phyloP scores from a whole-genome alignment of 2,329 filamentous ascomycete genomes.

The Macrophomina phaseolina region DNA sequence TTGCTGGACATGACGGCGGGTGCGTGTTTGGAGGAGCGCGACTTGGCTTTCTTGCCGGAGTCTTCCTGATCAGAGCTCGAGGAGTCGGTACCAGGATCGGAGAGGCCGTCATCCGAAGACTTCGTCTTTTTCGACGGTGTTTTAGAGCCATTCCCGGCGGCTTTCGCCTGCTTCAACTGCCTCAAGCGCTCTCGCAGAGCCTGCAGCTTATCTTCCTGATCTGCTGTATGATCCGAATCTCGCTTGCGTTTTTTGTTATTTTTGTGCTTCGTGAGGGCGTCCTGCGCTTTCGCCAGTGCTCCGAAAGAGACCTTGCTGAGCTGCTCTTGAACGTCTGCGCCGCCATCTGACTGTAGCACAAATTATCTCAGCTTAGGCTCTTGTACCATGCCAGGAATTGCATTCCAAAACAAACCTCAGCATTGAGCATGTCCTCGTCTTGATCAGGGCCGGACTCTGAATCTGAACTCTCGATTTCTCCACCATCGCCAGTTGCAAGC shows the following conservation, averaged over 20 bases:
- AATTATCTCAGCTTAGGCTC: slow-evolving; percentile 25
- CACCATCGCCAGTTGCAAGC: slow-evolving; percentile 45
- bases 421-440: slow-evolving; percentile 35
- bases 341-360: slow-evolving; percentile 42
- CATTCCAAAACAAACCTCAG: slow-evolving; percentile 31
- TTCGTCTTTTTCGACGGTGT: slow-evolving; percentile 29
- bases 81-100: background rate
- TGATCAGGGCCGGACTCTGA: slow-evolving; percentile 44
- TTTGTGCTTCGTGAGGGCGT: slow-evolving; percentile 59
- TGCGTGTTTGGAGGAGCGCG: slow-evolving; percentile 81
- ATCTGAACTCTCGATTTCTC: slow-evolving; percentile 40
- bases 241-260: slow-evolving; percentile 50
- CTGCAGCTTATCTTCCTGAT: slow-evolving; percentile 54
- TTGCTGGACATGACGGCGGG: slow-evolving; percentile 84
- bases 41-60: slow-evolving; percentile 44
- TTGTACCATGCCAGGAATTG: background rate
- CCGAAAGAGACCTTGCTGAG: slow-evolving; percentile 79
- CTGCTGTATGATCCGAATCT: slow-evolving; percentile 42
- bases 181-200: slow-evolving; percentile 51
- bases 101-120: slow-evolving; percentile 27
- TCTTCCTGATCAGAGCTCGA: slow-evolving; percentile 31
- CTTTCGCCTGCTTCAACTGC: slow-evolving; percentile 47
- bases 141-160: slow-evolving; percentile 32
- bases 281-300: slow-evolving; percentile 85
- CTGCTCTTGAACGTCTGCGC: slow-evolving; percentile 50